These are phyloP conservation scores for Thraustochytrium striatum DNA, from an alignment of 352 stramenopile genomes.

Conservation along the genomic window DNA sequence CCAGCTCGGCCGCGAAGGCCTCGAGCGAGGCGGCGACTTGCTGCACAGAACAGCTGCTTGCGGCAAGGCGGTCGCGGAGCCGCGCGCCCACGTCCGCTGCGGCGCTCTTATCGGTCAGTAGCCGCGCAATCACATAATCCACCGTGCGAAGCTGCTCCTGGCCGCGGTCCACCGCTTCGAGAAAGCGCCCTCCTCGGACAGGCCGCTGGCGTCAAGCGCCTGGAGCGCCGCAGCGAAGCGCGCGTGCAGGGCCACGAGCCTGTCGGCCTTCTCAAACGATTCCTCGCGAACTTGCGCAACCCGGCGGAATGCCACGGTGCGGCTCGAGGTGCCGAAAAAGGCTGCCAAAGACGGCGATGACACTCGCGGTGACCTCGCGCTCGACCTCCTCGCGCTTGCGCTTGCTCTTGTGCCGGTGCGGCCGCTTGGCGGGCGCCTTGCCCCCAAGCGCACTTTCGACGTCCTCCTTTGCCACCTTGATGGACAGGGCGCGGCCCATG, in stretches of 20 bases:
- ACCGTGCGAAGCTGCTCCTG: too few species aligned
- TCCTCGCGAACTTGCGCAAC: conserved; percentile 40
- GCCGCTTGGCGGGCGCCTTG: not conserved
- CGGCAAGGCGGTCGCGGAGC: not conserved
- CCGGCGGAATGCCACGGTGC: not conserved
- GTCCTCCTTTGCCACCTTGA: not conserved
- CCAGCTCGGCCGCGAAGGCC: too few species aligned
- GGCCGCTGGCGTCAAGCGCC: not conserved
- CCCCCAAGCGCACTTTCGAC: not conserved
- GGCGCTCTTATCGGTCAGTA: not conserved
- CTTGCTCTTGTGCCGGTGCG: not conserved
- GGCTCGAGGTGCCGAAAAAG: not conserved
- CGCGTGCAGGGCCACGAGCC: conserved; percentile 16
- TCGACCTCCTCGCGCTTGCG: not conserved
- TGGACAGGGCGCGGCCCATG: not conserved
- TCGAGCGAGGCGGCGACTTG: too few species aligned
- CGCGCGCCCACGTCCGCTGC: not conserved
- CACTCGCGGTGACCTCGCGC: not conserved
- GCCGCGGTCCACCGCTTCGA: too few species aligned
- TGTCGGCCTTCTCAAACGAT: not conserved
- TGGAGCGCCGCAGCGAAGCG: not conserved
- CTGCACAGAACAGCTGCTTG: too few species aligned
- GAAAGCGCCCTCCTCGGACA: not conserved
- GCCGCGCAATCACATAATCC: too few species aligned
- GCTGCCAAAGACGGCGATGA: not conserved